These are phyloP conservation scores for Rosa chinensis DNA, from an alignment of 306 rosid genomes.

Conservation along the genomic window DNA sequence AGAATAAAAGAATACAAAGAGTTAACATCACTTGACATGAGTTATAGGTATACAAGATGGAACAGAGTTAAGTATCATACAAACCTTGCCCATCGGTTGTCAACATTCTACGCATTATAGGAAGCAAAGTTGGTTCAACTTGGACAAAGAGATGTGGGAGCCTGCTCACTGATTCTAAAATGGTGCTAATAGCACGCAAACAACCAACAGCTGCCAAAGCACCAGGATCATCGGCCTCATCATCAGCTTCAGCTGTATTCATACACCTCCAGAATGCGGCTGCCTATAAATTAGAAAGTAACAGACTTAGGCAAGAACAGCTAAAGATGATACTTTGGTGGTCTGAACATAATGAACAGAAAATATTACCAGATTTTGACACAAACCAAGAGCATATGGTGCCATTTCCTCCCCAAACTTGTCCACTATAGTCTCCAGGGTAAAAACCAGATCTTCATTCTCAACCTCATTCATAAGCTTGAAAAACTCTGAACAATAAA, in stretches of 20 bases:
- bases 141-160: conserved; percentile 80
- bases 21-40: neutral
- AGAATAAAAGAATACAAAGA: neutral
- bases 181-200: conserved; percentile 91
- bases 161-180: conserved; percentile 97
- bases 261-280: conserved; percentile 97
- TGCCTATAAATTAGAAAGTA: conserved; percentile 42
- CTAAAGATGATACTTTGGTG: neutral
- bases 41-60: neutral
- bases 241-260: conserved; percentile 88
- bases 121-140: conserved; percentile 88
- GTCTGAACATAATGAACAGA: conserved; percentile 1
- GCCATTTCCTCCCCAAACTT: conserved; percentile 99
- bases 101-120: conserved; percentile 88
- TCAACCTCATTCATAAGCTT: conserved; percentile 98
- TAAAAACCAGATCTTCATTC: conserved; percentile 95
- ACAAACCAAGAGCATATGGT: conserved; percentile 91
- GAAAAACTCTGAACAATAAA: conserved; percentile 68
- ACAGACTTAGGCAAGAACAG: conserved; percentile 7
- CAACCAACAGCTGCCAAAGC: conserved; percentile 97
- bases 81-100: conserved; percentile 94
- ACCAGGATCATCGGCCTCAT: conserved; percentile 87
- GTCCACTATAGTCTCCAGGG: conserved; percentile 96
- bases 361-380: conserved; percentile 80
- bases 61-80: conserved; percentile 8